phyloP scores from a whole-genome alignment of 768 basidiomycete genomes.

The Leucocoprinus sp. region DNA sequence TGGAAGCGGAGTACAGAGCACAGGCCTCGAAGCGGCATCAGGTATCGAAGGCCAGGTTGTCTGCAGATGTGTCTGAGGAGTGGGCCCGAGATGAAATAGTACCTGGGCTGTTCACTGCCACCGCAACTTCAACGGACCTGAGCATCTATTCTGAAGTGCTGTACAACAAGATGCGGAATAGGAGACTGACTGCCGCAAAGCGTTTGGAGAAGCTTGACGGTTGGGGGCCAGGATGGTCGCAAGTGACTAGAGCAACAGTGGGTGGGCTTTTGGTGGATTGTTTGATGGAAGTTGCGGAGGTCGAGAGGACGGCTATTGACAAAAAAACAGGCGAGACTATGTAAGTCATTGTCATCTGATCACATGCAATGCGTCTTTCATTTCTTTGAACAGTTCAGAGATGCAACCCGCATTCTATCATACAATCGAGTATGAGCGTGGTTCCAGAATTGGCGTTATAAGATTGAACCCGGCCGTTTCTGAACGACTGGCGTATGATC shows the following conservation, averaged over 20 bases:
- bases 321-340: slow-evolving; percentile 50
- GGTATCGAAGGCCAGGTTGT: slow-evolving; percentile 25
- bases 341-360: slow-evolving; percentile 31
- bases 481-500: slow-evolving; percentile 70
- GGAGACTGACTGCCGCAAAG: slow-evolving; percentile 59
- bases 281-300: slow-evolving; percentile 77
- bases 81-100: too few species aligned
- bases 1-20: slow-evolving; percentile 89
- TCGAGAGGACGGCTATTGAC: slow-evolving; percentile 51
- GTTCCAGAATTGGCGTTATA: slow-evolving; percentile 89
- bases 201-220: slow-evolving; percentile 57
- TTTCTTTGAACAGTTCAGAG: slow-evolving; percentile 48
- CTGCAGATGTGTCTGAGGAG: too few species aligned
- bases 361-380: slow-evolving; percentile 7
- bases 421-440: slow-evolving; percentile 88
- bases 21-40: slow-evolving; percentile 63
- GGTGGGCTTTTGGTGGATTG: slow-evolving; percentile 79
- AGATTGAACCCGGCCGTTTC: slow-evolving; percentile 76
- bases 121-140: background rate
- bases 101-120: background rate
- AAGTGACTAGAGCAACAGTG: slow-evolving; percentile 62
- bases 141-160: slow-evolving; percentile 53
- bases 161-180: slow-evolving; percentile 51
- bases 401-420: slow-evolving; percentile 87
- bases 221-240: slow-evolving; percentile 82